A percentile compares a stretch with the other conserved stretches of the same genome.
Conservation (phyloP, 768 basidiomycete species). For the Termitomyces sp. region DNA sequence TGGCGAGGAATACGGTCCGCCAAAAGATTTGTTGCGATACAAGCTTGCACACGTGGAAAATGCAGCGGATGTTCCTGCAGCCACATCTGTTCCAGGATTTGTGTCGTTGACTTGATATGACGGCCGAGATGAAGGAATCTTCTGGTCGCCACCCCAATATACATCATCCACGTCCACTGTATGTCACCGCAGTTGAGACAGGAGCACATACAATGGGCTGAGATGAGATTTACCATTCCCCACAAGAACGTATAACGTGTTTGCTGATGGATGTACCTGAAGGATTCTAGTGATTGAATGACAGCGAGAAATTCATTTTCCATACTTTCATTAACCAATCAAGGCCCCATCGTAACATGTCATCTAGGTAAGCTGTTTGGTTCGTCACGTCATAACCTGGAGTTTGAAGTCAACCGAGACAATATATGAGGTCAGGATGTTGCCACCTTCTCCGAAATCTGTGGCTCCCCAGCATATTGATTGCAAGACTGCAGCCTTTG, state of each 20-base stretch:
- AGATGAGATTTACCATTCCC: conserved; percentile 46
- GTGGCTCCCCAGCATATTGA: conserved; percentile 89
- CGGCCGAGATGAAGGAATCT: conserved; percentile 69
- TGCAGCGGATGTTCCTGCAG: conserved; percentile 78
- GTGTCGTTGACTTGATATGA: conserved; percentile 77
- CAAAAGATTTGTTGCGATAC: conserved; percentile 59
- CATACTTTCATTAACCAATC: conserved; percentile 88
- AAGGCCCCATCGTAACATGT: conserved; percentile 85
- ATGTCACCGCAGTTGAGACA: neutral
- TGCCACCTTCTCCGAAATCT: conserved; percentile 71
- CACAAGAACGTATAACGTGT: conserved; percentile 74
- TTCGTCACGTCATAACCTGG: conserved; percentile 75
- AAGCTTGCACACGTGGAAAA: conserved; percentile 84
- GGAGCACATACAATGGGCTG: neutral
- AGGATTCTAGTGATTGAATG: neutral
- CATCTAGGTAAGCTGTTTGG: conserved; percentile 89
- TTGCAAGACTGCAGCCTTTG: conserved; percentile 74
- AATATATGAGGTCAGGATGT: neutral
- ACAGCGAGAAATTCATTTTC: neutral
- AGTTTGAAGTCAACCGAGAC: neutral
- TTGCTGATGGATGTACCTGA: conserved; percentile 74
- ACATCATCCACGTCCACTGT: conserved; percentile 58
- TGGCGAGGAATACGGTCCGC: conserved; percentile 44
- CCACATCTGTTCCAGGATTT: conserved; percentile 85
- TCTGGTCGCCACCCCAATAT: conserved; percentile 88